Evolutionary conservation across 192 early-diverging fungal species (phyloP).

Genomic region (Radiomyces spectabilis): DNA sequence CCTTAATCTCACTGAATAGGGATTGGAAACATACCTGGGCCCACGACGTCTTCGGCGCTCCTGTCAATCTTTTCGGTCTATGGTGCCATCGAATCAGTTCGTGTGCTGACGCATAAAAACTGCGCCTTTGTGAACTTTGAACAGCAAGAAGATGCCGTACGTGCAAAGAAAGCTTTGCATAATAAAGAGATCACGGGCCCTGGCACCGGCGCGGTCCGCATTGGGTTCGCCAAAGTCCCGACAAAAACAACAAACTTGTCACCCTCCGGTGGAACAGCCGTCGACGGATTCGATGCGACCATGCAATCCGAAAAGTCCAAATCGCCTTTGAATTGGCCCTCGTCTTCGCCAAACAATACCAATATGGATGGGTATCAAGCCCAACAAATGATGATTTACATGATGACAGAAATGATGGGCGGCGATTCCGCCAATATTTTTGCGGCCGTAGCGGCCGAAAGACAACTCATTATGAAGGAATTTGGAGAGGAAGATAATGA

Average conservation of each 20-base stretch:
- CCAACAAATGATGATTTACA: constrained; percentile 27
- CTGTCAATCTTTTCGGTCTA: constrained; percentile 68
- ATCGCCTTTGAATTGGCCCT: no score
- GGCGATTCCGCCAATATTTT: constrained; percentile 5
- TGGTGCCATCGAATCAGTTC: constrained; percentile 88
- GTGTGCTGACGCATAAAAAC: constrained; percentile 92
- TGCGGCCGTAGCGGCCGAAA: constrained; percentile 23
- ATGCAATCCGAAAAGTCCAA: no score
- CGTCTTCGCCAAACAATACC: no score
- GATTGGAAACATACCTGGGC: constrained; percentile 90
- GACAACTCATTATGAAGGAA: constrained; percentile 35
- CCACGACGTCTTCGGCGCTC: constrained; percentile 62
- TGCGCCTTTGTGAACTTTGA: constrained; percentile 97
- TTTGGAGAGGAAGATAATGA: constrained; percentile 30
- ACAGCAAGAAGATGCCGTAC: constrained; percentile 82
- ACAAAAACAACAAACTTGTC: no score
- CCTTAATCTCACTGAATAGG: constrained; percentile 29
- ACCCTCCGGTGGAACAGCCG: no score
- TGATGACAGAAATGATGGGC: no score
- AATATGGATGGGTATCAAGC: constrained; percentile 11
- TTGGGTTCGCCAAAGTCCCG: constrained; percentile 27
- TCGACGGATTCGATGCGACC: no score
- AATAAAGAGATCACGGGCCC: constrained; percentile 80
- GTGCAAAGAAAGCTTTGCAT: constrained; percentile 80
- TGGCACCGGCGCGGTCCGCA: constrained; percentile 60